Conservation (phyloP, 345 rosid genomes). For the Aethionema arabicum region DNA sequence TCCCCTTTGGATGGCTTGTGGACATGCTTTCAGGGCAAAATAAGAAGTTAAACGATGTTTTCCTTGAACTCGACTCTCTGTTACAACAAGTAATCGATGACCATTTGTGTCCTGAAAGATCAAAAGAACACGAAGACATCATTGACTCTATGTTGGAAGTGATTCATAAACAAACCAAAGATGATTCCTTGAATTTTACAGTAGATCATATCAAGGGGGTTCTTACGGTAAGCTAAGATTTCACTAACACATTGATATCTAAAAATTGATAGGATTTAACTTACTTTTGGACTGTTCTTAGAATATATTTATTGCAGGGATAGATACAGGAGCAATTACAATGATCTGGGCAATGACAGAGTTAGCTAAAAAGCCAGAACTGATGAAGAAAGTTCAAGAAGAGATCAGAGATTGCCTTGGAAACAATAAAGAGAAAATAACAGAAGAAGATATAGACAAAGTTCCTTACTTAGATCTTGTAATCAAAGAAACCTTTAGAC, state of each 20-base stretch:
- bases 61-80: constrained; percentile 23
- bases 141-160: constrained; percentile 31
- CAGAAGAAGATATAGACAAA: constrained; percentile 44
- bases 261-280: neutral
- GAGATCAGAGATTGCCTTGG: constrained; percentile 44
- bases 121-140: constrained; percentile 33
- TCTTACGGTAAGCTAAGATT: constrained; percentile 30
- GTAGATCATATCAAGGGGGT: constrained; percentile 32
- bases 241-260: neutral
- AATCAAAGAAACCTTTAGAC: constrained; percentile 52
- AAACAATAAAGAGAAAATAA: constrained; percentile 34
- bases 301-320: constrained; percentile 34
- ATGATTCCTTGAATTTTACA: constrained; percentile 18
- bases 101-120: constrained; percentile 25
- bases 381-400: constrained; percentile 42
- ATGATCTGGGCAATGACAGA: constrained; percentile 46
- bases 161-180: constrained; percentile 22
- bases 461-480: constrained; percentile 48
- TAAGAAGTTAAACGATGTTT: constrained; percentile 28
- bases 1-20: constrained; percentile 30
- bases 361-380: constrained; percentile 42
- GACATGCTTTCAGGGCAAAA: constrained; percentile 32
- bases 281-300: neutral
- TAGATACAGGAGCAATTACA: constrained; percentile 34
- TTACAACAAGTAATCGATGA: constrained; percentile 34